Evolutionary conservation across 192 early-diverging fungal genomes (phyloP).

Genomic region (Geranomyces variabilis): DNA sequence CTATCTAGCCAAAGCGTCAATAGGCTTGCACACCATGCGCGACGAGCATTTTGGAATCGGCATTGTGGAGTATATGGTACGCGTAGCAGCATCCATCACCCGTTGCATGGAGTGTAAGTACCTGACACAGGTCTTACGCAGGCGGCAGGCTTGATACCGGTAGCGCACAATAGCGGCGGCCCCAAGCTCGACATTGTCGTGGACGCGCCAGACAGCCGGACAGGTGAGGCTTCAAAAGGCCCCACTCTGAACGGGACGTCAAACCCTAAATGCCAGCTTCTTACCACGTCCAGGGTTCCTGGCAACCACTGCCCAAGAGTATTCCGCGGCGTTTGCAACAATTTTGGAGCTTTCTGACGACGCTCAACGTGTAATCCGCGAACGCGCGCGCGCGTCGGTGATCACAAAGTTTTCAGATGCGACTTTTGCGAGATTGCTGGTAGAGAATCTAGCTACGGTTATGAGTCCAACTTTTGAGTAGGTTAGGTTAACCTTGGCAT

Average conservation of each 20-base stretch:
- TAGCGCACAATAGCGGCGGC: constrained; percentile 84
- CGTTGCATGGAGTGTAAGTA: no score
- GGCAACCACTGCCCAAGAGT: constrained; percentile 57
- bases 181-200: constrained; percentile 84
- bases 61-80: constrained; percentile 97
- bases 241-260: no score
- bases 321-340: constrained; percentile 62
- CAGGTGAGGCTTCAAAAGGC: constrained; percentile 16
- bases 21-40: constrained; percentile 96
- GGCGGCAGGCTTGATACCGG: constrained; percentile 80
- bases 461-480: not conserved
- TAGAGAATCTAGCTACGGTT: not conserved
- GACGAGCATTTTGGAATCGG: constrained; percentile 99
- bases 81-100: no score
- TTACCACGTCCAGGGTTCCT: constrained; percentile 34
- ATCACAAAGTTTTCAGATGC: constrained; percentile 73
- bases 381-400: constrained; percentile 65
- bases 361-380: constrained; percentile 54
- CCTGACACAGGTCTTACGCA: no score
- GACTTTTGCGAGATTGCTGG: constrained; percentile 45
- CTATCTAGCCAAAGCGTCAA: constrained; percentile 61
- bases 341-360: constrained; percentile 47
- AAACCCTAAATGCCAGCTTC: not conserved
- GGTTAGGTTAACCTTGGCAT: no score
- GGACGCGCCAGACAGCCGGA: not conserved